Evolutionary conservation across 2,329 filamentous ascomycete genomes (phyloP), one percentile per base, ranked within the genome.

Genomic region (Capronia coronata): DNA sequence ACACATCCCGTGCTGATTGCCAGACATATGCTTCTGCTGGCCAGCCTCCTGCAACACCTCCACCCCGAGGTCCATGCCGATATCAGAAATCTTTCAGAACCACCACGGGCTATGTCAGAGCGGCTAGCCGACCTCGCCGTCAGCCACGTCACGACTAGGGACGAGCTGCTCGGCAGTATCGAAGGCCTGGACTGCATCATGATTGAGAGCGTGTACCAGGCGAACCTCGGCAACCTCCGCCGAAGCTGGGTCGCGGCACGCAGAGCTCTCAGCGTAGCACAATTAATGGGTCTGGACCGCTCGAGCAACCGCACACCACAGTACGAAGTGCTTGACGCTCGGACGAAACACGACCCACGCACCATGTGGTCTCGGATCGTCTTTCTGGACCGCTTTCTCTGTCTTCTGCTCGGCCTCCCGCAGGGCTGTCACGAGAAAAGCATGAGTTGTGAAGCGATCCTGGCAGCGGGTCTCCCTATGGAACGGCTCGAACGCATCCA

Each of bases 121-220:
- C 55, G 62, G 7, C 55, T 65, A 9, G 57, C 63, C 2, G 58
- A 64, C 7, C 60, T 63, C 5, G 68, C 64, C 1, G 62, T 40
- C 14, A 58, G 39, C 21, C 40, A 59, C 3, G 66, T 70, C 1
- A 70, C 67, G 0, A 67, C 55, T 8, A 66, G 69, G 13, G 69
- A 73, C 18, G 61, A 67, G 10, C 52, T 74, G 8, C 43, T 67
- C 0, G 55, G 54, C 3, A 67, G 61, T 1, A 34, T 73, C 1
- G 72, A 75, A 43, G 63, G 67, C 1, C 50, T 75, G 8, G 64
- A 69, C 21, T 73, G 68, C 51, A 61, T 74, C 21, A 62, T 74
- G 48, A 51, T 75, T 1, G 70, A 73, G 49, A 60, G 60, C 6
- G 46, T 66, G 6, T 74, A 64, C 49, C 59, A 72, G 6, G 52